Evolutionary conservation across 148 eudicot genomes (phyloP), one percentile per base, ranked within the genome.

Genomic region (Rhododendron vialii): DNA sequence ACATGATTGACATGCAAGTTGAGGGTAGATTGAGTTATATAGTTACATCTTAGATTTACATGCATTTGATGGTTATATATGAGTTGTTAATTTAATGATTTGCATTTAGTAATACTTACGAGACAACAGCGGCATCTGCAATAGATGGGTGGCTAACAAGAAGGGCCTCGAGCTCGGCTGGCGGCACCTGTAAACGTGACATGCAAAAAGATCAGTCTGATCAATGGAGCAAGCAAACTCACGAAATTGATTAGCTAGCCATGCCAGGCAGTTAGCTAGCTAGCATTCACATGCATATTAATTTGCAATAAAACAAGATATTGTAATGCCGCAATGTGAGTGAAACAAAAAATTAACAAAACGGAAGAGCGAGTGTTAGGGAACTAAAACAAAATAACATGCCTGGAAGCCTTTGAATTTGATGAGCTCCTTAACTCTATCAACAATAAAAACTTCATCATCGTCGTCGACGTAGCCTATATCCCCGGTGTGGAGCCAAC

Each of bases 401-500:
- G 55, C 92, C 88, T 96, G 98, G 86, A 96, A 96, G 33, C 98
- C 98, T 83, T 96, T 96, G 90, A 89, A 96, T 85, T 96, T 96
- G 83, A 96, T 96, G 89, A 96, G 89, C 83, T 96, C 98, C 88
- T 96, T 96, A 7, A 96, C 93, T 48, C 98, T 82, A 51, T 96
- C 98, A 6, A 96, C 98, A 10, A 96, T 96, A 85, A 94, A 96
- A 45, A 96, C 90, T 90, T 94, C 98, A 14, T 94, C 95, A 4
- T 94, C 93, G 5, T 96, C 92, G 13, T 96, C 98, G 1, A 96
- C 94, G 1, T 87, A 92, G 38, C 98, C 98, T 1, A 96, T 93
- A 81, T 96, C 98, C 7, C 98, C 98, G 3, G 98, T 94, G 88
- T 96, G 98, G 63, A 96, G 90, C 98, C 98, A 96, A 36, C 98